Percentiles rank a stretch among this genome's conserved stretches.
Evolutionary conservation across 2,329 filamentous ascomycete genomes (phyloP).

Genomic region (Juglanconis juglandina): DNA sequence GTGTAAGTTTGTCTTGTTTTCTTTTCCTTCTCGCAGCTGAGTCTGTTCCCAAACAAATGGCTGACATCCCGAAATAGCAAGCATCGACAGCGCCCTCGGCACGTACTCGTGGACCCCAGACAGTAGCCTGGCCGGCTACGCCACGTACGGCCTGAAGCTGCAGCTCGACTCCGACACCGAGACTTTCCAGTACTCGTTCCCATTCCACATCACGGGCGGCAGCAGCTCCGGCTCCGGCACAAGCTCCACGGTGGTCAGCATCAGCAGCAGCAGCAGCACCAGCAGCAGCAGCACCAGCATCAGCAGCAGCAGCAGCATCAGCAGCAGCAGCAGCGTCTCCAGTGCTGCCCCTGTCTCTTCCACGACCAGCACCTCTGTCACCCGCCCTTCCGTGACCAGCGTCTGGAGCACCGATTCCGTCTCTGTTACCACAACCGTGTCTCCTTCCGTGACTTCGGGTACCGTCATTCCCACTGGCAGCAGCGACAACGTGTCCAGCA

Average conservation of each 20-base stretch:
- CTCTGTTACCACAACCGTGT: slow-evolving; percentile 17
- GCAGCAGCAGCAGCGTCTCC: slow-evolving; percentile 26
- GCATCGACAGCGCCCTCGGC: slow-evolving; percentile 42
- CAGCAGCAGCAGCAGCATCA: slow-evolving; percentile 24
- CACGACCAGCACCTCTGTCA: slow-evolving; percentile 15
- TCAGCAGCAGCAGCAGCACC: slow-evolving; percentile 23
- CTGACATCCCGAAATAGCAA: slow-evolving; percentile 33
- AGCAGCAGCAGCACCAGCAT: slow-evolving; percentile 23
- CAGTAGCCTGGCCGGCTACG: slow-evolving; percentile 39
- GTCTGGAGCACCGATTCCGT: slow-evolving; percentile 21
- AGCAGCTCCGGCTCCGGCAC: slow-evolving; percentile 19
- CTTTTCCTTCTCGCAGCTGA: background rate
- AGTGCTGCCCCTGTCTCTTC: slow-evolving; percentile 21
- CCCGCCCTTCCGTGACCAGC: slow-evolving; percentile 12
- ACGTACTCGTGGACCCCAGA: slow-evolving; percentile 50
- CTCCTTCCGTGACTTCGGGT: slow-evolving; percentile 16
- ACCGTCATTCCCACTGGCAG: slow-evolving; percentile 20
- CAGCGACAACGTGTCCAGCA: slow-evolving; percentile 17
- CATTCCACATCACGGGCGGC: slow-evolving; percentile 50
- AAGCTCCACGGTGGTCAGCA: slow-evolving; percentile 19
- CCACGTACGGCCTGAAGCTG: slow-evolving; percentile 58
- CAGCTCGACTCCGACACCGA: slow-evolving; percentile 41
- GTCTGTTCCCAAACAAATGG: background rate
- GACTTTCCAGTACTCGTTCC: slow-evolving; percentile 61
- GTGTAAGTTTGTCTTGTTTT: background rate